These are phyloP conservation scores for Hypoxylon fuscum DNA, from an alignment of 495 filamentous ascomycete species.

Conservation along the genomic window DNA sequence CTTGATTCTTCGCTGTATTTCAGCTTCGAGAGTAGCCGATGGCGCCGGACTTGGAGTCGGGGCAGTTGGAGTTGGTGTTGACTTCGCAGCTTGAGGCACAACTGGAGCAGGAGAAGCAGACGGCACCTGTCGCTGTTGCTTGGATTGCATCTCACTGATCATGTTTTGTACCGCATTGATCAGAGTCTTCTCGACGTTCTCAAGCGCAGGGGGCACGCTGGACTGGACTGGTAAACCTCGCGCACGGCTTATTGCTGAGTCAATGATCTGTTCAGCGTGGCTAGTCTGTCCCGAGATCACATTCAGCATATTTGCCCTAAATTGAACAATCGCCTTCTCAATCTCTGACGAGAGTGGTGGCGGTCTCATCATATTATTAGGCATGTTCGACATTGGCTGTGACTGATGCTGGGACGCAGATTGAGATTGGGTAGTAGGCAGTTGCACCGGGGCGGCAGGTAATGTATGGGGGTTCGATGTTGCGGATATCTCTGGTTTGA, in stretches of 20 bases:
- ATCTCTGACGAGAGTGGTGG: constrained; percentile 36
- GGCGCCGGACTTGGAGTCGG: constrained; percentile 40
- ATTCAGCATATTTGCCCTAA: constrained; percentile 41
- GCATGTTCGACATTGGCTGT: constrained; percentile 16
- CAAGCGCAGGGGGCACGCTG: constrained; percentile 39
- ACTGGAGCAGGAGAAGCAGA: constrained; percentile 37
- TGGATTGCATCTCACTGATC: constrained; percentile 43
- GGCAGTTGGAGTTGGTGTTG: constrained; percentile 32
- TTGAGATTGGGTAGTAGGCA: constrained; percentile 5
- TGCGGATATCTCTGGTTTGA: constrained; percentile 31
- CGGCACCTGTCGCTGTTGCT: constrained; percentile 32
- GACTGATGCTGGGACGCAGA: constrained; percentile 17
- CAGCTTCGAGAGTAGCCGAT: constrained; percentile 31
- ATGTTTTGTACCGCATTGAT: constrained; percentile 41
- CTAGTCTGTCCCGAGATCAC: constrained; percentile 38
- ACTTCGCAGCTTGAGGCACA: constrained; percentile 7
- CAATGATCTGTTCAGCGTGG: constrained; percentile 41
- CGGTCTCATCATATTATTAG: constrained; percentile 3
- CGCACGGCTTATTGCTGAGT: constrained; percentile 39
- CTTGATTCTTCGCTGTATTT: constrained; percentile 44
- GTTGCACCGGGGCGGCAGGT: constrained; percentile 24
- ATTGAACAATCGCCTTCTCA: constrained; percentile 42
- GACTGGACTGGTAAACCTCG: constrained; percentile 39
- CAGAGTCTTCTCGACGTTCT: constrained; percentile 37
- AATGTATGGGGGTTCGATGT: constrained; percentile 28